Evolutionary conservation across 345 rosid species (phyloP), one percentile per base, ranked within the genome.

Genomic region (Hibiscus mutabilis): DNA sequence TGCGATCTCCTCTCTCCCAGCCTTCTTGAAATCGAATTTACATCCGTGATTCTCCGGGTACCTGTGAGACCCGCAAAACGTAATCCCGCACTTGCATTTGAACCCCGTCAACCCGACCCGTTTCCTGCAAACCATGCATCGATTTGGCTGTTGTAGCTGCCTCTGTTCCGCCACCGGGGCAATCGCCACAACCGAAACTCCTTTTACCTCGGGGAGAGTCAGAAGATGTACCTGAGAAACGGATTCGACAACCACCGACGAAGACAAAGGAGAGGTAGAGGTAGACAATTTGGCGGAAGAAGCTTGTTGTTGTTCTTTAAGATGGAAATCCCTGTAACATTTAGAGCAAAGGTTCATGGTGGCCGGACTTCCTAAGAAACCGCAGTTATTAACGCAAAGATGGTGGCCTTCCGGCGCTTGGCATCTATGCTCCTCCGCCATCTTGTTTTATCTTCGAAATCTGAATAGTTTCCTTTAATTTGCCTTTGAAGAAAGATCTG

Each of bases 371-470:
- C 89, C 89, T 59, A 76, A 68, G 73, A 85, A 83, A 4, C 86
- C 89, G 27, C 89, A 85, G 78, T 83, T 85, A 58, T 85, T 85
- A 12, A 61, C 84, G 69, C 89, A 85, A 60, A 79, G 85, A 69
- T 85, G 76, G 79, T 78, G 84, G 13, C 86, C 86, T 67, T 85
- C 86, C 24, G 84, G 85, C 33, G 86, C 77, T 66, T 81, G 74
- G 66, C 83, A 85, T 70, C 81, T 55, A 67, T 85, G 89, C 76
- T 85, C 89, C 76, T 85, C 89, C 81, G 84, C 86, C 89, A 85
- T 81, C 18, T n/a, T 4, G 4, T 1, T 25, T 44, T 29, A 14
- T 25, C 7, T 18, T 27, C 21, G 0, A 60, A 69, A 57, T 40
- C 46, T 61, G 8, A 18, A 60, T 29, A 16, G 18, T 51, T 51